Base-by-base conservation (phyloP, 2,329 filamentous ascomycete genomes). In the Xylaria sp. region DNA sequence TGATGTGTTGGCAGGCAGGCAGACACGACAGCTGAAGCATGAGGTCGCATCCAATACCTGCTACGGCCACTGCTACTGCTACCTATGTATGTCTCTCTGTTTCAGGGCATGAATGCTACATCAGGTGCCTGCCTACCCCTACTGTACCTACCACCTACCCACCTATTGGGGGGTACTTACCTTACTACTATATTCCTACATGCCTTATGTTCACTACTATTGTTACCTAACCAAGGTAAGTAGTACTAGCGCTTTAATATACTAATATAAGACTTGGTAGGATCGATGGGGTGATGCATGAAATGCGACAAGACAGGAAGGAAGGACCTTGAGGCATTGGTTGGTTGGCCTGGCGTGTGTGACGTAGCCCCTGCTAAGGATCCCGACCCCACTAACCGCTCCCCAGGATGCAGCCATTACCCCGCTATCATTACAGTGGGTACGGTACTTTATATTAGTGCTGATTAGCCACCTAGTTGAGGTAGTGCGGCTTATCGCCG, bases 361-460 rank as follows among this genome's bases (percentile, higher is more conserved):
- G 45, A 57, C 45, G 37, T 50, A 50, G 11, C 28, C 46, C 28
- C 46, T n/a, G 28, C 19, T 31, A 7, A 49, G 25, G 2, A 19
- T 1, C 17, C 14, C 17, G 5, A 19, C 46, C n/a, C 25, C 46
- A 33, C 46, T 33, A 6, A n/a, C 12, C 9, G 45, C 15, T 14
- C 6, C 46, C 28, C n/a, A 8, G 3, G 3, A 12, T 11, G n/a
- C 25, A 35, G 28, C 31, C 38, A 37, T 31, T 50, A 45, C 56
- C 56, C 56, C 56, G 56, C 56, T 23, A 51, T 51, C 15, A 7
- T 14, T 25, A 35, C n/a, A 23, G 46, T 45, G 55, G 45, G 17
- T 38, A 33, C 37, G 14, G 37, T 33, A 49, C 33, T 19, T 50
- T 12, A 6, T 6, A 15, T 3, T 9, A 9, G 7, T 12, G 19